Conservation (phyloP, 768 basidiomycete genomes). For the Panaeolus papilionaceus region DNA sequence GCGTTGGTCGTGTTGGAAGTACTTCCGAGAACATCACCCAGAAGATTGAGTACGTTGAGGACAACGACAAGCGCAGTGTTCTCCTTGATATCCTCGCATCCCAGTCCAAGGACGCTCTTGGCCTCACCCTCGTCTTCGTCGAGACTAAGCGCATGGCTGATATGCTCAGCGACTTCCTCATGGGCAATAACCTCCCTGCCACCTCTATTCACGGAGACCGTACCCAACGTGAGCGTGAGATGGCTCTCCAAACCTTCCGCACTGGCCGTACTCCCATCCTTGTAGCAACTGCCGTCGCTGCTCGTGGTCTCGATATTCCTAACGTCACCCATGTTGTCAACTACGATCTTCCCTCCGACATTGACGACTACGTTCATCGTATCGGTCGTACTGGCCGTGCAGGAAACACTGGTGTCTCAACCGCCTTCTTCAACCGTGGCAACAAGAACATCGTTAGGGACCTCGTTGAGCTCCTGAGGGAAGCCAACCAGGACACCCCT, state of each 20-base stretch:
- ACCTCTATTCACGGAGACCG: slow-evolving; percentile 99
- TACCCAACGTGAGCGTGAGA: slow-evolving; percentile 96
- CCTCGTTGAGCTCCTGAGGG: slow-evolving; percentile 89
- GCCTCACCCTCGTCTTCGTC: slow-evolving; percentile 95
- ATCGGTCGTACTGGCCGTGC: slow-evolving; percentile 99
- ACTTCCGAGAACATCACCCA: slow-evolving; percentile 99
- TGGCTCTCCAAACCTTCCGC: slow-evolving; percentile 94
- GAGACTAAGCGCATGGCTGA: slow-evolving; percentile 99
- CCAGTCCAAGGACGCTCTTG: slow-evolving; percentile 63
- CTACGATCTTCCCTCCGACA: slow-evolving; percentile 97
- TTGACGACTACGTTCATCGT: slow-evolving; percentile 99
- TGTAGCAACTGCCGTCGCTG: slow-evolving; percentile 98
- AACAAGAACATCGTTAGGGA: slow-evolving; percentile 94
- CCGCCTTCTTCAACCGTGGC: slow-evolving; percentile 94
- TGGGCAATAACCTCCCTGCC: slow-evolving; percentile 80
- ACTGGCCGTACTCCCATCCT: slow-evolving; percentile 94
- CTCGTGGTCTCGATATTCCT: slow-evolving; percentile 98
- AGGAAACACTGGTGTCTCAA: slow-evolving; percentile 94
- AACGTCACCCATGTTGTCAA: slow-evolving; percentile 99
- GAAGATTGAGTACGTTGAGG: slow-evolving; percentile 98
- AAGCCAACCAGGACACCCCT: slow-evolving; percentile 97
- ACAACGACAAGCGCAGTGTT: slow-evolving; percentile 95
- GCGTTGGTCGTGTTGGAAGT: slow-evolving; percentile 96
- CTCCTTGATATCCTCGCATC: slow-evolving; percentile 92
- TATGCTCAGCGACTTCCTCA: slow-evolving; percentile 95